Percentiles rank a stretch among this genome's conserved stretches.
Evolutionary conservation across 2,329 filamentous ascomycete genomes (phyloP).

Genomic region (Zopfia rhizophila): DNA sequence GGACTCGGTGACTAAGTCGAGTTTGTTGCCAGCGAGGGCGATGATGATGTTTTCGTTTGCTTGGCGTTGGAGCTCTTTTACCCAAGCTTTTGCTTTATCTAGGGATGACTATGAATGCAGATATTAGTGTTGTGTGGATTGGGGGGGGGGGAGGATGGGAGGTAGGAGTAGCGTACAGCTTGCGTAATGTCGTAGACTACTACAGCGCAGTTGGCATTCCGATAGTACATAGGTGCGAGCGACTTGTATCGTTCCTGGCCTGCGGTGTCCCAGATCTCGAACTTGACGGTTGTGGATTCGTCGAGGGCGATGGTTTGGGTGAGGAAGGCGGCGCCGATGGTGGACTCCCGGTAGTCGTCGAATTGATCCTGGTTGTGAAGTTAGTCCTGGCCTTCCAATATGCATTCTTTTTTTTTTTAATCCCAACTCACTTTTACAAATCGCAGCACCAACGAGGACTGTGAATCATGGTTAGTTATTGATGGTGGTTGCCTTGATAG

Average conservation of each 20-base stretch:
- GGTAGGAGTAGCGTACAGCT: conserved; percentile 75
- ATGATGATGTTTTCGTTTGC: conserved; percentile 99
- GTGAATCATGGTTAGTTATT: conserved; percentile 38
- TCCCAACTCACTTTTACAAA: conserved; percentile 87
- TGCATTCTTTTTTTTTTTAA: not conserved
- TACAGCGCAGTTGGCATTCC: conserved; percentile 98
- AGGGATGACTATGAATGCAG: conserved; percentile 79
- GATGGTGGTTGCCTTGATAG: conserved; percentile 37
- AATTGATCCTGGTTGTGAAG: conserved; percentile 83
- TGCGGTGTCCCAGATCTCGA: conserved; percentile 94
- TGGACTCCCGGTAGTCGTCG: conserved; percentile 97
- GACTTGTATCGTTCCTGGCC: conserved; percentile 99
- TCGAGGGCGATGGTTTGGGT: conserved; percentile 99
- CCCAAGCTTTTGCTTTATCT: conserved; percentile 99
- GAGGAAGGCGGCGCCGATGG: conserved; percentile 97
- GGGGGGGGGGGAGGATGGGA: conserved; percentile 9
- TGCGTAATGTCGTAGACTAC: conserved; percentile 99
- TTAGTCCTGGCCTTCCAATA: conserved; percentile 4
- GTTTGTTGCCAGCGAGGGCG: conserved; percentile 95
- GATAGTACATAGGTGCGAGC: conserved; percentile 98
- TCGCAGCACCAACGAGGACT: conserved; percentile 97
- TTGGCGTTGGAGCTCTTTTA: conserved; percentile 97
- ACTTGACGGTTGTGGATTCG: conserved; percentile 98
- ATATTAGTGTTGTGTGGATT: conserved; percentile 19
- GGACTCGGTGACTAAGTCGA: conserved; percentile 92